A percentile compares a stretch with the other conserved stretches of the same genome.
These are phyloP conservation scores for Moricandia arvensis DNA, from an alignment of 345 rosid genomes.

Conservation along the genomic window DNA sequence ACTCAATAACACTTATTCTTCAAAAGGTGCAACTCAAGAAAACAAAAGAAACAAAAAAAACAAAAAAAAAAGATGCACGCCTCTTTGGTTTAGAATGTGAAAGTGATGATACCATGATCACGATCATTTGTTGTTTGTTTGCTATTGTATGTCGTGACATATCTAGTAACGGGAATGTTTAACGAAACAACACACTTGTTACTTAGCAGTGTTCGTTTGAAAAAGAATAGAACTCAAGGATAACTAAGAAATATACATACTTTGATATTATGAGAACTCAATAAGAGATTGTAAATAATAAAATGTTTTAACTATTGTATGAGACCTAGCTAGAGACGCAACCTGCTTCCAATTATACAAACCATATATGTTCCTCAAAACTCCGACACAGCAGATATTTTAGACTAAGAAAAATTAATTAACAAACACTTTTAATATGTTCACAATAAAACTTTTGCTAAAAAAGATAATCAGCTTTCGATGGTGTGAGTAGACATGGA, in stretches of 20 bases:
- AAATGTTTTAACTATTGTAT: not conserved
- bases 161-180: not conserved
- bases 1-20: not conserved
- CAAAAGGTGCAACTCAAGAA: not conserved
- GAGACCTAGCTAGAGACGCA: not conserved
- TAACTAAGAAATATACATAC: not conserved
- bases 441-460: not conserved
- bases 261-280: not conserved
- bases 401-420: not conserved
- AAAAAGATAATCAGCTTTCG: slow-evolving; percentile 6
- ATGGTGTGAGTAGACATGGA: slow-evolving; percentile 1
- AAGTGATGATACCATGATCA: not conserved
- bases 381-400: not conserved
- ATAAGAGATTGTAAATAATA: not conserved
- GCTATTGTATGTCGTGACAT: not conserved
- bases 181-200: not conserved
- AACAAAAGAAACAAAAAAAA: not conserved
- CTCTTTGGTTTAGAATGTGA: not conserved
- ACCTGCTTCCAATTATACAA: not conserved
- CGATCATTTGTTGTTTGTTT: not conserved
- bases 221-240: not conserved
- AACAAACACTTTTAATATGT: not conserved
- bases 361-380: not conserved
- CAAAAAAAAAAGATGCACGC: not conserved
- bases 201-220: not conserved